Base-by-base conservation (phyloP, 169 alveolate genomes). In the Plasmodium cynomolgi region DNA sequence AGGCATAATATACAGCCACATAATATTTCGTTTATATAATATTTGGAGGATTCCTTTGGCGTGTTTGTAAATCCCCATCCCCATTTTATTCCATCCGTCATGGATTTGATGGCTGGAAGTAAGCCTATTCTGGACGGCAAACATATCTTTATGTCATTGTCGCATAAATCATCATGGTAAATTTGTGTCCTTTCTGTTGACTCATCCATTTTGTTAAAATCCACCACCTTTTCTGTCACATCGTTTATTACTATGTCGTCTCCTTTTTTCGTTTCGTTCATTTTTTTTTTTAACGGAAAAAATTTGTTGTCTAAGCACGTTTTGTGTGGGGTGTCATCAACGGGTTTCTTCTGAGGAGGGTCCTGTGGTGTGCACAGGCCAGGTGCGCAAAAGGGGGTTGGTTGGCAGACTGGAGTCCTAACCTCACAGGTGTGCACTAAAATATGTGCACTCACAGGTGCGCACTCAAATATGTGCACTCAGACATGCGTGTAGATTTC, bases 1-100 rank as follows among this genome's bases (percentile, higher is more conserved):
- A 96, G 91, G 34, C 97, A 96, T 84, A 96, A 96, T 84, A 96
- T 93, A 23, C 96, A 94, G 3, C 97, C 97, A 83, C 96, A 95
- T 50, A 95, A 84, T 34, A 95, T 58, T 75, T 96, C 97, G n/a
- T 95, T 96, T 80, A 95, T 90, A 79, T 96, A 96, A 92, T 96
- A 96, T 26, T 58, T 80, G 9, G 93, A 93, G 23, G 84, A 17
- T 56, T 95, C 96, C 75, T 88, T 77, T 15, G 94, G 94, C 5
- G 91, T 79, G 72, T 88, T 88, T 1, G 94, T 88, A 88, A 88
- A 88, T 29, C 94, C 94, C 94, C 94, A 88, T 13, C 94, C 94
- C 94, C 94, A 88, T 88, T 88, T 88, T 80, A 88, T 41, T 23
- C 94, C 94, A 79, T 79, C 88, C 47, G 80, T 62, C 90, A 88